Percentiles rank a stretch among this genome's conserved stretches.
These are phyloP conservation scores for Arthrobotrys entomopaga DNA, from an alignment of 2,329 filamentous ascomycete species.

Conservation along the genomic window DNA sequence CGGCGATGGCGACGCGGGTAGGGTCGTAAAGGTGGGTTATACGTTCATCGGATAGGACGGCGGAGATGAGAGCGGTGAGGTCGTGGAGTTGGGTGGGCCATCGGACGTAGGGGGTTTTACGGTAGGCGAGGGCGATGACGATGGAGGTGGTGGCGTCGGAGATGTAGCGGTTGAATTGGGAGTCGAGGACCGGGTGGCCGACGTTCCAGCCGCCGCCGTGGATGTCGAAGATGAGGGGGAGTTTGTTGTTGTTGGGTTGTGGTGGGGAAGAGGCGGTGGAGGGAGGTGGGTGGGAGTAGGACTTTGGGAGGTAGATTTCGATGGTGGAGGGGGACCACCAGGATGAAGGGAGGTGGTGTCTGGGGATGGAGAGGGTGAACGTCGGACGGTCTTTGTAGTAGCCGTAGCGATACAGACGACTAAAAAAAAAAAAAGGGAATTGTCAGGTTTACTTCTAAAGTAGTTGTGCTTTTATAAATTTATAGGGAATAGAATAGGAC, in stretches of 20 bases:
- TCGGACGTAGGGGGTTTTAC: conserved; percentile 63
- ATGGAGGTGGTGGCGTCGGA: conserved; percentile 63
- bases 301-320: conserved; percentile 45
- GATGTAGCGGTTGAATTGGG: conserved; percentile 65
- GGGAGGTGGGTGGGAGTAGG: conserved; percentile 10
- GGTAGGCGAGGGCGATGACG: conserved; percentile 66
- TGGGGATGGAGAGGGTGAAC: conserved; percentile 32
- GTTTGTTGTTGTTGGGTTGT: conserved; percentile 30
- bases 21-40: conserved; percentile 63
- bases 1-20: conserved; percentile 63
- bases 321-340: conserved; percentile 36
- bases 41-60: conserved; percentile 63
- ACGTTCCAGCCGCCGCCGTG: conserved; percentile 68
- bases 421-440: not conserved
- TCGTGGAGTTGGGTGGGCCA: conserved; percentile 66
- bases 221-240: conserved; percentile 65
- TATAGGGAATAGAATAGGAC: not conserved
- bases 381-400: conserved; percentile 43
- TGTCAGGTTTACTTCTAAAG: no score
- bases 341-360: conserved; percentile 33
- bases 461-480: no score
- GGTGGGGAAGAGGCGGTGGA: not conserved
- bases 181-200: conserved; percentile 64
- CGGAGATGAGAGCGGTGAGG: conserved; percentile 63
- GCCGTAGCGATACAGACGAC: conserved; percentile 36